phyloP scores from a whole-genome alignment of 345 rosid species.

The Sisymbrium irio region DNA sequence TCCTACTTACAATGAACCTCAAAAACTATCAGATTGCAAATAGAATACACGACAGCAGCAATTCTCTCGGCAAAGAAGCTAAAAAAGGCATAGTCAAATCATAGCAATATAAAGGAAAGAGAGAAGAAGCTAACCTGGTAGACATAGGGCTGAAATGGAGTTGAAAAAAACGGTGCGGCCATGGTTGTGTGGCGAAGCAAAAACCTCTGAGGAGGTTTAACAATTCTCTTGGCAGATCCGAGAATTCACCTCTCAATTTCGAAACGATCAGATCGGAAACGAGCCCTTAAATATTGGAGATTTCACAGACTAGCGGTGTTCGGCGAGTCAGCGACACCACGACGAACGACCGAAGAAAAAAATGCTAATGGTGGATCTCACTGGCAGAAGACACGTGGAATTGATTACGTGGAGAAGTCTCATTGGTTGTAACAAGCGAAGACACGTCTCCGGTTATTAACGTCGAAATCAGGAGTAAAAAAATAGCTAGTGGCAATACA shows the following conservation, averaged over 20 bases:
- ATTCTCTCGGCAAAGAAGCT: no score
- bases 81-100: not conserved
- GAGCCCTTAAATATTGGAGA: not conserved
- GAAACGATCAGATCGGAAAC: not conserved
- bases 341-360: slow-evolving; percentile 2
- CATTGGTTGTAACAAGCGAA: slow-evolving; percentile 1
- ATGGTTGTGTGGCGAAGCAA: slow-evolving; percentile 34
- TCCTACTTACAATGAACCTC: slow-evolving; percentile 4
- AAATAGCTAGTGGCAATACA: not conserved
- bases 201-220: not conserved
- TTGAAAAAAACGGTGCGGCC: slow-evolving; percentile 97
- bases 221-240: slow-evolving; percentile 13
- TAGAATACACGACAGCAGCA: not conserved
- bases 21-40: not conserved
- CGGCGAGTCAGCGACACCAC: slow-evolving; percentile 7
- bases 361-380: not conserved
- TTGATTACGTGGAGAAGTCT: not conserved
- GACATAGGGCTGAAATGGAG: slow-evolving; percentile 96
- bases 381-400: slow-evolving; percentile 16
- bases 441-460: not conserved
- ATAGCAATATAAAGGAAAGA: not conserved
- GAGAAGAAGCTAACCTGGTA: slow-evolving; percentile 62
- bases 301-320: not conserved
- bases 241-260: not conserved
- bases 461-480: not conserved